Evolutionary conservation across 805 yeast genomes (phyloP).

Genomic region (Candida quercuum): DNA sequence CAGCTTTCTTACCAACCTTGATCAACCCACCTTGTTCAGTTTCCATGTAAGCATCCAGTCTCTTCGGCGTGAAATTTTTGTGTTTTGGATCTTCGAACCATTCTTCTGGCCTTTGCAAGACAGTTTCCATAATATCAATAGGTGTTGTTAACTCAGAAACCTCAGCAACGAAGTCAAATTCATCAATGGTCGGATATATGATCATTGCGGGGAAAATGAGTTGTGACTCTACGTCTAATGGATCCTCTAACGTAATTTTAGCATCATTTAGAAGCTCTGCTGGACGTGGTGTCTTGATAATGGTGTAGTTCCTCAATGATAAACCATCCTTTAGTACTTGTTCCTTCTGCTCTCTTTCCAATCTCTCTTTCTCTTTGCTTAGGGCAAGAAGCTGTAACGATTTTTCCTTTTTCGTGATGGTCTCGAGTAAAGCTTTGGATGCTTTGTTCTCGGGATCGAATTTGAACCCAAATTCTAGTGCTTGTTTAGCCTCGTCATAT

Average conservation of each 20-base stretch:
- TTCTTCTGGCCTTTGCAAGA: conserved; percentile 60
- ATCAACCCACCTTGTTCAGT: conserved; percentile 80
- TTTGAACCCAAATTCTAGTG: conserved; percentile 58
- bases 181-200: conserved; percentile 77
- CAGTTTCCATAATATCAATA: conserved; percentile 50
- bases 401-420: conserved; percentile 35
- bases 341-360: conserved; percentile 36
- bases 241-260: conserved; percentile 54
- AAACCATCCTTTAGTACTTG: conserved; percentile 54
- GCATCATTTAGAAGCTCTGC: conserved; percentile 52
- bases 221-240: conserved; percentile 67
- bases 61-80: conserved; percentile 48
- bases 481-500: conserved; percentile 65
- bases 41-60: conserved; percentile 74
- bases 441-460: conserved; percentile 58
- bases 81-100: conserved; percentile 64
- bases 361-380: conserved; percentile 25
- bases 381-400: conserved; percentile 25
- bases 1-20: conserved; percentile 73
- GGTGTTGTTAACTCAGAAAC: conserved; percentile 71
- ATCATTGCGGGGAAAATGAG: conserved; percentile 77
- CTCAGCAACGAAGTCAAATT: conserved; percentile 75
- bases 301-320: conserved; percentile 48
- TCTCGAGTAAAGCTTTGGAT: conserved; percentile 39
- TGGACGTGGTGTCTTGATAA: conserved; percentile 45